A percentile compares a stretch with the other conserved stretches of the same genome.
Conservation (phyloP, 805 yeast genomes). For the Kuraishia ogatae region DNA sequence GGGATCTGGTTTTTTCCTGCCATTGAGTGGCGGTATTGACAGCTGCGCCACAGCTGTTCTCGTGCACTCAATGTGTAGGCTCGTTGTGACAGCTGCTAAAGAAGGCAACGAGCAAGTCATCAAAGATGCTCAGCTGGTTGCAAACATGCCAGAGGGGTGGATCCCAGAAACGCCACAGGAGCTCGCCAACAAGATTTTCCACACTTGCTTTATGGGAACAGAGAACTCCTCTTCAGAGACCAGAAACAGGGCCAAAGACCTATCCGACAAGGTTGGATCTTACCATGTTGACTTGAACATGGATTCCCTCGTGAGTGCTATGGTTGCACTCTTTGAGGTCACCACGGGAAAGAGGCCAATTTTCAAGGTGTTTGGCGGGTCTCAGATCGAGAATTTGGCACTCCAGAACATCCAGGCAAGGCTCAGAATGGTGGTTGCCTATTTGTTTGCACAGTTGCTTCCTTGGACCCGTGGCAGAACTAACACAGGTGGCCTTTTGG, state of each 20-base stretch:
- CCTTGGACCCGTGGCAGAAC: conserved; percentile 86
- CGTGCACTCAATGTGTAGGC: conserved; percentile 87
- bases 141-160: conserved; percentile 50
- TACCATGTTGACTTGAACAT: conserved; percentile 89
- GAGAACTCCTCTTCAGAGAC: conserved; percentile 87
- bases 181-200: conserved; percentile 67
- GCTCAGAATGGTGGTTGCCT: conserved; percentile 87
- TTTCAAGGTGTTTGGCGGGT: conserved; percentile 90
- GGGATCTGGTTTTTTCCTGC: conserved; percentile 87
- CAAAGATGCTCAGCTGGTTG: conserved; percentile 61
- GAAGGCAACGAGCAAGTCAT: conserved; percentile 73
- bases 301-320: conserved; percentile 74
- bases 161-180: conserved; percentile 69
- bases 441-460: conserved; percentile 84
- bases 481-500: conserved; percentile 72
- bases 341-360: conserved; percentile 88
- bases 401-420: conserved; percentile 96
- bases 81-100: conserved; percentile 63
- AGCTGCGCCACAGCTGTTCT: conserved; percentile 96
- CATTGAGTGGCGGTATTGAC: conserved; percentile 95
- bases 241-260: conserved; percentile 66
- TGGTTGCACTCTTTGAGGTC: conserved; percentile 68
- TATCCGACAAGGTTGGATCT: conserved; percentile 72
- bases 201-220: conserved; percentile 94
- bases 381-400: conserved; percentile 85